A percentile compares a stretch with the other conserved stretches of the same genome.
Evolutionary conservation across 371 early-diverging fungal species (phyloP).

Genomic region (Massospora cicadina): DNA sequence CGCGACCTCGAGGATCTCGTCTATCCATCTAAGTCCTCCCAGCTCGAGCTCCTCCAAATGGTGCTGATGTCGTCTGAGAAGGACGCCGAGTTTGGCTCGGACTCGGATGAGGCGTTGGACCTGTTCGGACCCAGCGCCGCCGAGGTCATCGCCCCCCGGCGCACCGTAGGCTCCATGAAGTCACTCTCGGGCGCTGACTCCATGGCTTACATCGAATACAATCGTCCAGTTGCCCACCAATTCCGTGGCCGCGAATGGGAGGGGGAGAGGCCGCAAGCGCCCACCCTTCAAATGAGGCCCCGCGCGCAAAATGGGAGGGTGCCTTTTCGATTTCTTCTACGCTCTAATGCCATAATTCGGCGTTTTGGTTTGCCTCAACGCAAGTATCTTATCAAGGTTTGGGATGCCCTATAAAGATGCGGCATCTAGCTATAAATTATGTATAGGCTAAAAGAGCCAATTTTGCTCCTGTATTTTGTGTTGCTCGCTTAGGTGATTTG

Average conservation of each 20-base stretch:
- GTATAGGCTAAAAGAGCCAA: too few species aligned
- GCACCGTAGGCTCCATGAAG: slow-evolving; percentile 43
- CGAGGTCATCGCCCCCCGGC: slow-evolving; percentile 13
- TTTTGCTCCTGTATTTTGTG: too few species aligned
- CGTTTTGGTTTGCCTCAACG: too few species aligned
- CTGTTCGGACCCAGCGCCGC: slow-evolving; percentile 10
- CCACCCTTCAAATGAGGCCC: not conserved
- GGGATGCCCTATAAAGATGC: too few species aligned
- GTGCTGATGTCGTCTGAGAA: slow-evolving; percentile 67
- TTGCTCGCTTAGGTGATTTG: too few species aligned
- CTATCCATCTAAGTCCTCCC: slow-evolving; percentile 52
- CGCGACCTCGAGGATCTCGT: slow-evolving; percentile 49
- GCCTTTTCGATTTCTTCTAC: too few species aligned
- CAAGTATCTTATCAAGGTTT: too few species aligned
- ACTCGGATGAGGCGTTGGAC: slow-evolving; percentile 19
- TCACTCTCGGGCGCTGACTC: slow-evolving; percentile 78
- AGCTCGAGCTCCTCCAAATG: slow-evolving; percentile 74
- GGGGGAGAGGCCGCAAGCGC: not conserved
- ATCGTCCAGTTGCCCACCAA: slow-evolving; percentile 13
- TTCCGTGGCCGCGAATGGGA: slow-evolving; percentile 12
- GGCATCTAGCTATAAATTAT: too few species aligned
- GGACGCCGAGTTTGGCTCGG: slow-evolving; percentile 40
- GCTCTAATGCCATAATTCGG: too few species aligned
- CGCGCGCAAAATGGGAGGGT: too few species aligned
- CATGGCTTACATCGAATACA: slow-evolving; percentile 87